Evolutionary conservation across 2,329 filamentous ascomycete species (phyloP), one percentile per base, ranked within the genome.

Genomic region (Rosellinia necatrix): DNA sequence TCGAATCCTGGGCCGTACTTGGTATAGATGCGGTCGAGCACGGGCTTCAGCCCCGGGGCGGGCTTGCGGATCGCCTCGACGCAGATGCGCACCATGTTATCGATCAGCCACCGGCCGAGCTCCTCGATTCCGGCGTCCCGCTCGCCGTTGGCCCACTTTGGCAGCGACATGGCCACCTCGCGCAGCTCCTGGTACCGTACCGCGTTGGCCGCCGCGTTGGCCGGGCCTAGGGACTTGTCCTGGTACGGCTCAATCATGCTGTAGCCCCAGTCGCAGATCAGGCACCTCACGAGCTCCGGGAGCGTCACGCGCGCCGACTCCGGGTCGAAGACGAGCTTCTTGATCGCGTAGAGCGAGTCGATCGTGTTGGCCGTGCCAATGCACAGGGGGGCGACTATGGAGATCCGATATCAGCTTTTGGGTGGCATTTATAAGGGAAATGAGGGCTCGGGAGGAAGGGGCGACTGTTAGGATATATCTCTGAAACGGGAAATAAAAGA

Each of bases 111-210:
- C 2, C 30, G 22, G 6, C 59, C 63, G 0, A 64, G 32, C 13
- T 58, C 55, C n/a, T 41, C 51, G 15, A 65, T 27, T 22, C 64
- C 63, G 10, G 37, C 48, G 17, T 55, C 44, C 10, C 40, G 12
- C 13, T 46, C 24, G n/a, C 61, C 61, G 30, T 60, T 60, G 2
- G 46, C 59, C 62, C 62, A 65, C 46, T 64, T 65, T 9, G 63
- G 63, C 6, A 65, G 49, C 2, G 29, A 25, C 2, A 62, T 49
- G 9, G 58, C 56, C 6, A 59, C 49, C 19, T 60, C 30, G 13
- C 63, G 60, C 4, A 65, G 58, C 32, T 64, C 59, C n/a, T 63
- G 53, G 44, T 59, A 61, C 2, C 58, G 55, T 7, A 60, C 58
- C 2, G 58, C 54, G 34, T 60, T 60, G 1, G 47, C 58, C 10